Base-by-base conservation (phyloP, 2,329 filamentous ascomycete species). In the Chaetomiaceae sp. region DNA sequence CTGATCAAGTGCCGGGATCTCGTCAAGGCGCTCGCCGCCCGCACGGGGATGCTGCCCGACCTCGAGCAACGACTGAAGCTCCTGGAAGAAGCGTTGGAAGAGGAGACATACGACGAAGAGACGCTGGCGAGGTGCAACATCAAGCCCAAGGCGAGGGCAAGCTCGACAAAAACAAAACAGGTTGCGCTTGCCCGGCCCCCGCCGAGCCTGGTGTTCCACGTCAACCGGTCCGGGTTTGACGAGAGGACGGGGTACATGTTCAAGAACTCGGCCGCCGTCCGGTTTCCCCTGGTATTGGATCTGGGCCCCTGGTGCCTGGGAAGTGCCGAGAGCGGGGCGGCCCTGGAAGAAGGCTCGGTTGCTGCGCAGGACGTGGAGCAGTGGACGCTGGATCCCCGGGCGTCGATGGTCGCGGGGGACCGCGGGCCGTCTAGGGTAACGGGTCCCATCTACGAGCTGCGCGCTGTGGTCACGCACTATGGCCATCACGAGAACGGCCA, bases 401-500 rank as follows among this genome's bases (percentile, higher is more conserved):
- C 77, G 23, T 91, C 89, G 1, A 91, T 95, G 87, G 79, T 94
- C 17, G 78, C 84, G 0, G 80, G 80, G 4, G 75, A 76, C 42
- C 62, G 69, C 36, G 65, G 65, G 3, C 71, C 73, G 8, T 83
- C 81, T 2, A 77, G 73, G 56, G 71, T 82, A 8, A 72, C 72
- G 0, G 82, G 83, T 3, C 77, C 76, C 25, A 74, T 85, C 1
- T 97, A 95, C 67, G 83, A 89, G 65, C 75, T 97, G 15, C 82
- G 87, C 49, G 90, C 91, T 27, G 88, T 92, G 0, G 82, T 97
- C 9, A 94, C 90, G 1, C 94, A 97, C 66, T 89, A 88, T 57
- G 94, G 94, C 4, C 80, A 88, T 29, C 94, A 97, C 68, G 91
- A 96, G 58, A 96, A 95, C 63, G 94, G 94, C 0, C 94, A 99